Base-by-base conservation (phyloP, 148 eudicot species). In the Nepenthes gracilis region DNA sequence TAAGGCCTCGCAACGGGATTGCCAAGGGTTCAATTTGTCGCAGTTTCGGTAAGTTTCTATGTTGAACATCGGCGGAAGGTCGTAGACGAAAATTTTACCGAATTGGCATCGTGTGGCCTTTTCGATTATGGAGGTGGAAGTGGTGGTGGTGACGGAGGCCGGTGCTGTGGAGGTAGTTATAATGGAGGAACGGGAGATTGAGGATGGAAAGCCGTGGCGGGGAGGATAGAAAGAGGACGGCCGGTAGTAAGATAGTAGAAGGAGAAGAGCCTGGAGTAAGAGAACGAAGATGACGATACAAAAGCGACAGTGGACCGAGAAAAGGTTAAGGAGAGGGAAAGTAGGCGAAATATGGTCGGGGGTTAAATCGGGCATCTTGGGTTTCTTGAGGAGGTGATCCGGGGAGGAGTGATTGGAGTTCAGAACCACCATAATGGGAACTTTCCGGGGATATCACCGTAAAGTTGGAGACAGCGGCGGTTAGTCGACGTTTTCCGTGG, bases 41-140 rank as follows among this genome's bases (percentile, higher is more conserved):
- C 53, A 49, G 15, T 49, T n/a, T 11, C 15, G 12, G 53, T 10
- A 11, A n/a, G 11, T 49, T 11, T 40, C 50, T 23, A 7, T 13
- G 52, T 59, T 59, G 50, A 59, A 59, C 6, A 23, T 15, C 8
- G 51, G 15, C 11, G 62, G 62, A 38, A 59, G 62, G 4, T 59
- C 52, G 47, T 59, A 45, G 62, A 59, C 47, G 12, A 40, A 59
- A 33, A 59, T 5, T 11, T 11, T 10, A 2, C 53, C 53, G 53
- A 10, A 11, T 11, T 11, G 10, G 53, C 53, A 49, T 11, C 15
- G 53, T 23, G 23, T 23, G 23, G 23, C 23, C 23, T 23, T 23
- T 23, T 23, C 23, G 23, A 23, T 23, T 23, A 23, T 23, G 23
- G 23, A 23, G 11, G 2, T n/a, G 2, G 12, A 2, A 2, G 10